phyloP scores from a whole-genome alignment of 169 alveolate genomes.

The Fabrea salina region DNA sequence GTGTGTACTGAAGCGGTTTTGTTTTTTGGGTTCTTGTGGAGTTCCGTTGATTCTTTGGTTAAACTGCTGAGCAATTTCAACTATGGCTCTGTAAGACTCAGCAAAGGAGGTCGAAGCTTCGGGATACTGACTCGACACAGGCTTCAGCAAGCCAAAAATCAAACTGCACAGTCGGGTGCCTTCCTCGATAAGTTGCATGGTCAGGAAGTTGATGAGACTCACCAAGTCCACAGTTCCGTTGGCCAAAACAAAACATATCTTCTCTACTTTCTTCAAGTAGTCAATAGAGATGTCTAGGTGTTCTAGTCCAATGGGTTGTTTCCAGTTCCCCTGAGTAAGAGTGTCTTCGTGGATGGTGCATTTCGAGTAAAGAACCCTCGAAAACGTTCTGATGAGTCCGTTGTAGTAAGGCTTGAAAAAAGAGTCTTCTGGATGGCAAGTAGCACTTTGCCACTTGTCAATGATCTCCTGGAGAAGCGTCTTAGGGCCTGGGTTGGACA shows the following conservation, averaged over 20 bases:
- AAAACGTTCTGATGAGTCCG: not conserved
- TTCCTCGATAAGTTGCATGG: slow-evolving; percentile 30
- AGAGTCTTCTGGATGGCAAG: not conserved
- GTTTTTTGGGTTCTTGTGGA: too few species aligned
- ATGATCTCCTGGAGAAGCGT: not conserved
- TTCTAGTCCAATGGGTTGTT: not conserved
- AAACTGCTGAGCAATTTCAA: too few species aligned
- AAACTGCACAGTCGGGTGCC: too few species aligned
- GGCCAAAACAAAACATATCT: not conserved
- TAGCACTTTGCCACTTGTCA: not conserved
- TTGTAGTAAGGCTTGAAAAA: not conserved
- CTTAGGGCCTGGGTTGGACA: not conserved
- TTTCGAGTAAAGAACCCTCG: slow-evolving; percentile 3
- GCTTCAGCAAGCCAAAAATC: too few species aligned
- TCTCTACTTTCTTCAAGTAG: not conserved
- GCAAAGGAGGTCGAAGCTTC: too few species aligned
- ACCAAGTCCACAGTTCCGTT: not conserved
- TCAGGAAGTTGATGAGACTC: not conserved
- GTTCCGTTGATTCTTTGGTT: too few species aligned
- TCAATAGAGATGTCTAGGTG: not conserved
- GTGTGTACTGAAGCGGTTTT: too few species aligned
- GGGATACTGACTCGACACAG: too few species aligned
- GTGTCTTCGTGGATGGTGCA: not conserved
- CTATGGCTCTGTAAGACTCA: too few species aligned
- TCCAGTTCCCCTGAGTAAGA: slow-evolving; percentile 6